A percentile compares a stretch with the other conserved stretches of the same genome.
Conservation (phyloP, 2,329 filamentous ascomycete species). For the Beauveria sp. region DNA sequence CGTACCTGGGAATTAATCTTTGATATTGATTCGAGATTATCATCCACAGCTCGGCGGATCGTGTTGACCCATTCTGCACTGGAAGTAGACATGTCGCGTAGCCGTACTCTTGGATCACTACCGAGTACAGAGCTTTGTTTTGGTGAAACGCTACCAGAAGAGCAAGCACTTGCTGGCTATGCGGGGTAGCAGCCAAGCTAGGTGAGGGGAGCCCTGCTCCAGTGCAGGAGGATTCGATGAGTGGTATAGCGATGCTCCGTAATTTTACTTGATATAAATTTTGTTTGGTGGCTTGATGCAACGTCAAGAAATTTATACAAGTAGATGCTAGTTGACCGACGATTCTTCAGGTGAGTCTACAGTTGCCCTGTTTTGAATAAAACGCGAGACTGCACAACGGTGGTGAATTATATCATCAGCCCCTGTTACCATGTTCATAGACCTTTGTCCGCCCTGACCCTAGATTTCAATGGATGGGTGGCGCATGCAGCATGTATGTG, state of each 20-base stretch:
- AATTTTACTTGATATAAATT: not conserved
- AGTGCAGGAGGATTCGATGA: not conserved
- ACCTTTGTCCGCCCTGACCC: too few relatives aligned
- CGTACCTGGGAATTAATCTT: constrained; percentile 6
- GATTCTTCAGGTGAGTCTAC: not conserved
- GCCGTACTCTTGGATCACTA: not conserved
- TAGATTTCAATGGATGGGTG: not conserved
- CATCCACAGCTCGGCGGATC: not conserved
- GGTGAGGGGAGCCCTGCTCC: not conserved
- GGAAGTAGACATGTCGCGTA: not conserved
- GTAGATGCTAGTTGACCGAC: not conserved
- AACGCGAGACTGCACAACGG: too few relatives aligned
- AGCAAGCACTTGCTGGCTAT: not conserved
- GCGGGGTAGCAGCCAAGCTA: not conserved
- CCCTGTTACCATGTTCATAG: not conserved
- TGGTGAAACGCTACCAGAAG: not conserved
- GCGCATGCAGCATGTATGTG: constrained; percentile 5
- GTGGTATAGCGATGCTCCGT: not conserved
- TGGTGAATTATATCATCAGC: too few relatives aligned
- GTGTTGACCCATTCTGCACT: not conserved
- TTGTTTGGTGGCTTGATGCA: not conserved
- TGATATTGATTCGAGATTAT: not conserved
- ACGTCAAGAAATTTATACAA: not conserved
- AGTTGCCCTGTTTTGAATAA: too few relatives aligned
- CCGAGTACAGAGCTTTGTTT: not conserved